Evolutionary conservation across 2,329 filamentous ascomycete genomes (phyloP).

Genomic region (Talaromyces sp.): DNA sequence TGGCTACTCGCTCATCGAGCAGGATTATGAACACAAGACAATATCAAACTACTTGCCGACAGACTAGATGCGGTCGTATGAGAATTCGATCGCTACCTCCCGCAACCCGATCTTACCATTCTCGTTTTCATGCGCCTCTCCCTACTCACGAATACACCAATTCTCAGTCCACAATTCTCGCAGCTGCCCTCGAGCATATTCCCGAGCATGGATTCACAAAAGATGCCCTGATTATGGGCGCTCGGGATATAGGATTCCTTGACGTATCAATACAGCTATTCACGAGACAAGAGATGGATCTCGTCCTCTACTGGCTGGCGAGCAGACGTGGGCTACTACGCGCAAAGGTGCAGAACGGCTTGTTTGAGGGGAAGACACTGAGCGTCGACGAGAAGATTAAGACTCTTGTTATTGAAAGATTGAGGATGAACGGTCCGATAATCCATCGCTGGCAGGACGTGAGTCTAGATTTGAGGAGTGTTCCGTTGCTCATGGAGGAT

Average conservation of each 20-base stretch:
- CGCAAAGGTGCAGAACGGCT: constrained; percentile 32
- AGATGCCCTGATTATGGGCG: constrained; percentile 70
- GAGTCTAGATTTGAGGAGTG: constrained; percentile 29
- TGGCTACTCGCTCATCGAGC: neutral
- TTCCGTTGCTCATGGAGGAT: constrained; percentile 3
- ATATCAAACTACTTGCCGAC: neutral
- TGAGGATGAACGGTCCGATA: constrained; percentile 70
- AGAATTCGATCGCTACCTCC: neutral
- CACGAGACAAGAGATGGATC: constrained; percentile 72
- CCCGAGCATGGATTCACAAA: constrained; percentile 78
- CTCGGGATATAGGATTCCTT: constrained; percentile 78
- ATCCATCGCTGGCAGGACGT: constrained; percentile 85
- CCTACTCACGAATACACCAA: constrained; percentile 57
- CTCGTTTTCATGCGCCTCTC: constrained; percentile 63
- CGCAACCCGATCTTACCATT: constrained; percentile 60
- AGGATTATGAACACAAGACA: neutral
- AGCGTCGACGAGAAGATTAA: constrained; percentile 65
- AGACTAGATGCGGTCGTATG: neutral
- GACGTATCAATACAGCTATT: constrained; percentile 83
- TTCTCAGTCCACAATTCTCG: constrained; percentile 72
- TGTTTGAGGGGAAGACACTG: constrained; percentile 30
- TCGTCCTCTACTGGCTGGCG: constrained; percentile 58
- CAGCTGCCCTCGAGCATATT: constrained; percentile 74
- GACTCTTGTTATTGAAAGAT: constrained; percentile 68
- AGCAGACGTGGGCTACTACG: constrained; percentile 39